Base-by-base conservation (phyloP, 192 early-diverging fungal species). In the Coemansia umbellata region DNA sequence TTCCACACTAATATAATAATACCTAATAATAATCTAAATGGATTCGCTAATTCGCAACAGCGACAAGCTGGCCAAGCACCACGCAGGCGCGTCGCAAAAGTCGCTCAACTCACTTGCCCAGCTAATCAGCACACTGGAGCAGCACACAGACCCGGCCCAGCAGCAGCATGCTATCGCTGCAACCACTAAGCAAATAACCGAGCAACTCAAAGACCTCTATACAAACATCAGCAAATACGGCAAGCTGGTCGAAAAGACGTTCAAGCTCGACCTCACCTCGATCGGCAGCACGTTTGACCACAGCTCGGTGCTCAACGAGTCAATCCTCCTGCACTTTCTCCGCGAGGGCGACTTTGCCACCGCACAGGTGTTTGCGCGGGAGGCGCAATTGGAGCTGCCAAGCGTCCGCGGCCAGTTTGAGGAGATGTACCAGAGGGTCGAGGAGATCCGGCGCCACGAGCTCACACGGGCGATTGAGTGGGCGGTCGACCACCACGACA, bases 331-430 rank as follows among this genome's bases (percentile, higher is more conserved):
- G 45, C 92, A 95, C 52, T 90, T 95, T 57, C 82, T 97, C 37
- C 81, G 90, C 11, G 84, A 92, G 67, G 94, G 94, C 14, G 82
- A 88, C 35, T 96, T 96, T 73, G 85, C 83, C 26, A 58, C 94
- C 19, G 90, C 86, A 3, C 74, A 85, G 11, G 60, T 33, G 23
- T 74, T 70, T 50, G 59, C 60, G 8, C 22, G 50, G 59, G 84
- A 84, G 31, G 71, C 66, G n/a, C 52, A 50, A 27, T 35, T 81
- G 61, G 57, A 50, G 19, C 40, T 76, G 42, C 73, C 78, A 3
- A 62, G 78, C 14, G 60, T 85, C 19, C 69, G 82, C 43, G 58
- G 37, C 44, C 81, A 88, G 60, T 96, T 99, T 39, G 60, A 69
- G 28, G 88, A 88, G 22, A 94, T 99, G 92, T 90, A 87, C 61